Conservation (phyloP, 108 stramenopile genomes). For the Nannochloropsis gaditana region DNA sequence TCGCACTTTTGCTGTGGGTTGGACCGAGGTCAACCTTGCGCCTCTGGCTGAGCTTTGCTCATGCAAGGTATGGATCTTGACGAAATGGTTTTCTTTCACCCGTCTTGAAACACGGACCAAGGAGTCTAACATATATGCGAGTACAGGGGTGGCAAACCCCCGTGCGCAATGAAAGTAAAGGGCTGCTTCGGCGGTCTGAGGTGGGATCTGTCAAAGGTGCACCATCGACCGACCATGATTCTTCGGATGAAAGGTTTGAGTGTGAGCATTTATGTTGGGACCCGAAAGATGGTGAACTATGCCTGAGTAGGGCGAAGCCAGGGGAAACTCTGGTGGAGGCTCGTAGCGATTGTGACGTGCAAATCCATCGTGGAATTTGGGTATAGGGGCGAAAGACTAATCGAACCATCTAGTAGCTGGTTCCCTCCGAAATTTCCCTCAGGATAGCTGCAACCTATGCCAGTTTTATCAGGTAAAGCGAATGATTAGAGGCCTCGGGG, state of each 20-base stretch:
- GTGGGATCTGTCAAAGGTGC: constrained; percentile 49
- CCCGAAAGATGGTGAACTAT: constrained; percentile 96
- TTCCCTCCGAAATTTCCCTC: constrained; percentile 94
- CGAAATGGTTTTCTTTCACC: constrained; percentile 80
- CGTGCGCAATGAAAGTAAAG: constrained; percentile 84
- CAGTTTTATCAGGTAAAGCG: constrained; percentile 95
- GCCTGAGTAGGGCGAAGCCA: constrained; percentile 91
- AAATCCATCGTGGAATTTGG: constrained; percentile 92
- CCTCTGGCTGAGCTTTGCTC: background rate
- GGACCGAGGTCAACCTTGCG: constrained; percentile 12
- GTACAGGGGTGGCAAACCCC: constrained; percentile 79
- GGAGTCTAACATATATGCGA: constrained; percentile 89
- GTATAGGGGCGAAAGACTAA: constrained; percentile 97
- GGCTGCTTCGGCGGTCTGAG: background rate
- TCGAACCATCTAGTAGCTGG: constrained; percentile 94
- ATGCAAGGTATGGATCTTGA: constrained; percentile 41
- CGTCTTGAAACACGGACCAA: constrained; percentile 95
- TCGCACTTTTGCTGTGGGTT: background rate
- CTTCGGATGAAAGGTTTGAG: constrained; percentile 80
- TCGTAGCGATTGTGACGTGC: constrained; percentile 84
- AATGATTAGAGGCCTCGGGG: constrained; percentile 93
- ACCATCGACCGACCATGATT: constrained; percentile 80
- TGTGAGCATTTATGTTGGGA: constrained; percentile 83
- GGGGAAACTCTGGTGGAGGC: constrained; percentile 92
- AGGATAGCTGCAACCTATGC: constrained; percentile 70